phyloP scores from a whole-genome alignment of 768 basidiomycete genomes.

The Rhizopogon vesiculosus region DNA sequence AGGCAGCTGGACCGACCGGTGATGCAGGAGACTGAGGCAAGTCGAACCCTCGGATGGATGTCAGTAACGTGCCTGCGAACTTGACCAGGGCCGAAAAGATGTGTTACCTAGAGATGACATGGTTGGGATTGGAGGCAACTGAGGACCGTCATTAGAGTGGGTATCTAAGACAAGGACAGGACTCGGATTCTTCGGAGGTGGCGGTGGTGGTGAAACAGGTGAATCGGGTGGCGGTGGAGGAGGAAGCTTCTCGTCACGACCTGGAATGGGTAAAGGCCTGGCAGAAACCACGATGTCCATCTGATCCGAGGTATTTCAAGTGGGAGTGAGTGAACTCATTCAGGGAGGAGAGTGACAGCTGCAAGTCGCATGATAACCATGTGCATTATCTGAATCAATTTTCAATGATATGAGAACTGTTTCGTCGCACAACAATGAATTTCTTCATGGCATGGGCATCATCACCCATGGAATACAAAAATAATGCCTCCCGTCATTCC shows the following conservation, averaged over 20 bases:
- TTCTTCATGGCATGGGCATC: too few relatives aligned
- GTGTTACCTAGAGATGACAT: constrained; percentile 21
- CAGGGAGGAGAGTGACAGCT: neutral
- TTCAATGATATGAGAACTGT: too few relatives aligned
- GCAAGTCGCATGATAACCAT: neutral
- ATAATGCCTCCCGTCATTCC: too few relatives aligned
- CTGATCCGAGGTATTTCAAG: neutral
- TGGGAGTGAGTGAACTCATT: neutral
- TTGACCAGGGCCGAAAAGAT: neutral
- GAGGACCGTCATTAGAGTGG: constrained; percentile 2
- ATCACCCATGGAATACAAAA: too few relatives aligned
- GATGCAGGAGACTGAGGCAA: constrained; percentile 17
- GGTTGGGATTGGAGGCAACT: constrained; percentile 9
- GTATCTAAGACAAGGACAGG: constrained; percentile 1
- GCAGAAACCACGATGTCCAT: neutral
- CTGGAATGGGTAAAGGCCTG: constrained; percentile 26
- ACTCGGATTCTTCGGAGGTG: constrained; percentile 16
- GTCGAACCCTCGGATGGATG: constrained; percentile 15
- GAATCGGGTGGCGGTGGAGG: constrained; percentile 5
- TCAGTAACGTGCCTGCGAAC: constrained; percentile 12
- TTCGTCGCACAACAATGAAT: too few relatives aligned
- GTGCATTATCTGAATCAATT: too few relatives aligned
- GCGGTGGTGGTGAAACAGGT: constrained; percentile 8
- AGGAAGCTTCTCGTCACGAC: constrained; percentile 26
- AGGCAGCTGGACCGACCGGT: constrained; percentile 7